Conservation (phyloP, 139 green algal species). For the Ulvella scutata region DNA sequence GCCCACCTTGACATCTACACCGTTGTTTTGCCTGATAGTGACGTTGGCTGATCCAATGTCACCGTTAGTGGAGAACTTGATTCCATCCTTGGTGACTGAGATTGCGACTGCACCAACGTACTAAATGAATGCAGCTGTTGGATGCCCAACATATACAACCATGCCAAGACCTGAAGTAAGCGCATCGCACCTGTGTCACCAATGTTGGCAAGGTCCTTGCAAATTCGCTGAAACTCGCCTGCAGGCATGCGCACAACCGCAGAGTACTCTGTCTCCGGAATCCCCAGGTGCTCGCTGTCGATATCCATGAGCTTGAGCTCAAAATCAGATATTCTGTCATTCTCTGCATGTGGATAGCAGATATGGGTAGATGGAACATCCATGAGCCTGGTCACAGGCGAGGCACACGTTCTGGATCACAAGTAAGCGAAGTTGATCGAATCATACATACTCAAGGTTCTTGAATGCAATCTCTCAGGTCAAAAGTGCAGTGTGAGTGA, state of each 20-base stretch:
- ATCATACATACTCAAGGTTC: too few relatives aligned
- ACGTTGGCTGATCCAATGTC: constrained; percentile 96
- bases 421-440: too few relatives aligned
- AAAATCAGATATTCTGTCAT: constrained; percentile 90
- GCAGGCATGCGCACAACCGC: constrained; percentile 80
- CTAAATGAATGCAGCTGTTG: neutral
- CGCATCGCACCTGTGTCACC: constrained; percentile 68
- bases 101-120: constrained; percentile 43
- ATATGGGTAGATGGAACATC: neutral
- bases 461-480: too few relatives aligned
- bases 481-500: too few relatives aligned
- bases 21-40: constrained; percentile 44
- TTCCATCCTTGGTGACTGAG: constrained; percentile 89
- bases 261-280: constrained; percentile 85
- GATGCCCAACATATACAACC: neutral
- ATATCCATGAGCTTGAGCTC: constrained; percentile 99
- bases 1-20: neutral
- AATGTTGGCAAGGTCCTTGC: constrained; percentile 73
- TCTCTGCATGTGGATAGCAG: constrained; percentile 2
- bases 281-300: constrained; percentile 93
- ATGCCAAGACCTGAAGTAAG: constrained; percentile 7
- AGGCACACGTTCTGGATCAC: too few relatives aligned
- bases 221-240: constrained; percentile 85
- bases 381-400: neutral
- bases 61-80: constrained; percentile 88